Evolutionary conservation across 192 early-diverging fungal species (phyloP).

Genomic region (Coemansia sp.): DNA sequence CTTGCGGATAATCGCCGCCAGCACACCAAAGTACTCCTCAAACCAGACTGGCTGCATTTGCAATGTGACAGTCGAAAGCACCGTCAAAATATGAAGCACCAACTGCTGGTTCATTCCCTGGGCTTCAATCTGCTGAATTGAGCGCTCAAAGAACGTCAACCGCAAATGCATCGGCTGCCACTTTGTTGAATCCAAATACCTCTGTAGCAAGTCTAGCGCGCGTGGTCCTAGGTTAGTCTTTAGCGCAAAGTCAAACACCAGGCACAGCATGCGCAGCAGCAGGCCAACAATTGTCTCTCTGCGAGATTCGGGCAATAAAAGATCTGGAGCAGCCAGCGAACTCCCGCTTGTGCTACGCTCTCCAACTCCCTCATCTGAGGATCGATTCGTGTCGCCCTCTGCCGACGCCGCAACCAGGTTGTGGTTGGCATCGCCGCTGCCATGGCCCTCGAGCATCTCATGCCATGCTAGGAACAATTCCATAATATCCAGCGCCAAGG

Average conservation of each 20-base stretch:
- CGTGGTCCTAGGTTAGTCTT: conserved; percentile 43
- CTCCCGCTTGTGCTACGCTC: background rate
- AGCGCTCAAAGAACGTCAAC: conserved; percentile 51
- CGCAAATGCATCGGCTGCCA: conserved; percentile 48
- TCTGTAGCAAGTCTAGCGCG: conserved; percentile 32
- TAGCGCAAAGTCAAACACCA: conserved; percentile 50
- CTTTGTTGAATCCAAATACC: conserved; percentile 36
- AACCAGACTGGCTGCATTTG: conserved; percentile 54
- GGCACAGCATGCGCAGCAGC: conserved; percentile 47
- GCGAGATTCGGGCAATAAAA: conserved; percentile 35
- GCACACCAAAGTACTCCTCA: conserved; percentile 45
- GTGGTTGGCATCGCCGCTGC: background rate
- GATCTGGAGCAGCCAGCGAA: conserved; percentile 3
- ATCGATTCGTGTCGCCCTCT: background rate
- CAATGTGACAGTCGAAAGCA: conserved; percentile 36
- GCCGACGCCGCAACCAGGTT: background rate
- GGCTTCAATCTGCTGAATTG: conserved; percentile 49
- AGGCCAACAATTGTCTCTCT: conserved; percentile 49
- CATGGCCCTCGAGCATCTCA: conserved; percentile 56
- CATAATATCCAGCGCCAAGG: conserved; percentile 84
- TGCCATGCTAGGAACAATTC: conserved; percentile 94
- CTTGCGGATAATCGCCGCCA: conserved; percentile 43
- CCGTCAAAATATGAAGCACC: conserved; percentile 47
- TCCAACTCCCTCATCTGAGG: background rate
- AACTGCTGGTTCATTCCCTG: conserved; percentile 52